Base-by-base conservation (phyloP, 2,329 filamentous ascomycete species). In the Fusarium dimerum region DNA sequence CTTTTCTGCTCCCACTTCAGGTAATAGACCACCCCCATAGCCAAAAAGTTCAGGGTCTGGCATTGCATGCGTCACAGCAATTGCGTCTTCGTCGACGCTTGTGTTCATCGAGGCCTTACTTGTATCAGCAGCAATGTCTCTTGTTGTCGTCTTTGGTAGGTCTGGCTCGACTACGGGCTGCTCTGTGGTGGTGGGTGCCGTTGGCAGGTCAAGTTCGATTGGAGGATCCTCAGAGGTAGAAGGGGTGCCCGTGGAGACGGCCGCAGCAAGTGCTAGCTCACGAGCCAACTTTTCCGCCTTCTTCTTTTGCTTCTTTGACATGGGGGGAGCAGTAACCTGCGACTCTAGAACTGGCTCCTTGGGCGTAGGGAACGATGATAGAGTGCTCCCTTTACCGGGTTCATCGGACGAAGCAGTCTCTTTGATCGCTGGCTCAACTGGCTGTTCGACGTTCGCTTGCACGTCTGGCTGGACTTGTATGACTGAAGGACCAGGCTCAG, bases 261-360 rank as follows among this genome's bases (percentile, higher is more conserved):
- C 29, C 18, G 54, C 42, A 16, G 46, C 43, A 13, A 49, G 43
- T 16, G 56, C 59, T 11, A 50, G 45, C 50, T 58, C 49, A 11
- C 54, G 54, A 17, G 63, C 67, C 39, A 67, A 56, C 43, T 69
- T 71, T 57, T 71, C 68, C 10, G 66, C 65, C 55, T 71, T 70
- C 50, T 70, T 73, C 57, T 70, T 73, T 41, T 73, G 65, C 50
- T 72, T 69, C 52, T 68, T 71, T 16, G 61, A 60, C 51, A 63
- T 66, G 51, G 68, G 67, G 5, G 55, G 41, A 15, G 55, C 16
- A 18, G 30, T 45, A 16, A 54, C 49, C 5, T 61, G 55, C 18
- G 38, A 26, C 17, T 59, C 48, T 30, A 48, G 46, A 10, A 44
- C 32, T 4, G 39, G 20, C 17, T 53, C 55, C 32, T 52, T 50